Evolutionary conservation across 768 basidiomycete genomes (phyloP), one percentile per base, ranked within the genome.

Genomic region (Xerocomus brunneocitrinus): DNA sequence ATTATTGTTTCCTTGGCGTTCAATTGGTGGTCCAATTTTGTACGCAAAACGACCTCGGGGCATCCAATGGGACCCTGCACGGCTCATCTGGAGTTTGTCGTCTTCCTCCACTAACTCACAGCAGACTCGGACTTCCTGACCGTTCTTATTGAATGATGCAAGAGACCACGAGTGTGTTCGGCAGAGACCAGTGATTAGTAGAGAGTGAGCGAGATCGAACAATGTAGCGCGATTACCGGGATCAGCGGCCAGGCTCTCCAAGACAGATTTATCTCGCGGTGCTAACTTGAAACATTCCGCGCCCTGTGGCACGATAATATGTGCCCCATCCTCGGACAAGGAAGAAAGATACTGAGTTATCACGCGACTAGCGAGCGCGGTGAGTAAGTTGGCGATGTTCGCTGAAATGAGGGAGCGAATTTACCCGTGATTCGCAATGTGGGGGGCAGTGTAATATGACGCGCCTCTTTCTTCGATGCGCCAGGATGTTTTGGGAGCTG

Each of bases 31-130:
- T 12, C 49, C 49, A 19, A 41, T 41, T 16, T 39, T 41, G 27
- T 19, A 22, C 3, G 14, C 38, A 32, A 50, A 50, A 50, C 49
- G 38, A 31, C 49, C 39, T 24, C 10, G 19, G 5, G 49, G 49
- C 4, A 10, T 22, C 49, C 49, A 50, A 9, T 41, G 28, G 13
- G 39, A 50, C 9, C 16, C 39, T 25, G 14, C 25, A 8, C n/a
- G n/a, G 16, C 31, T 27, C 8, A 50, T n/a, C 28, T 40, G 49
- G 22, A 50, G 39, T 5, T 32, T 31, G 9, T n/a, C 30, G 6
- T 50, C 31, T 41, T 30, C 38, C 14, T 50, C 49, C 27, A 50
- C 30, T 28, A 50, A n/a, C 30, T 50, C 49, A 8, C 49, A 50
- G n/a, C 27, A 31, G 12, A 41, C 39, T 13, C 10, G 8, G 30